Base-by-base conservation (phyloP, 78 protist genomes). In the Dictyostelium capitatum region DNA sequence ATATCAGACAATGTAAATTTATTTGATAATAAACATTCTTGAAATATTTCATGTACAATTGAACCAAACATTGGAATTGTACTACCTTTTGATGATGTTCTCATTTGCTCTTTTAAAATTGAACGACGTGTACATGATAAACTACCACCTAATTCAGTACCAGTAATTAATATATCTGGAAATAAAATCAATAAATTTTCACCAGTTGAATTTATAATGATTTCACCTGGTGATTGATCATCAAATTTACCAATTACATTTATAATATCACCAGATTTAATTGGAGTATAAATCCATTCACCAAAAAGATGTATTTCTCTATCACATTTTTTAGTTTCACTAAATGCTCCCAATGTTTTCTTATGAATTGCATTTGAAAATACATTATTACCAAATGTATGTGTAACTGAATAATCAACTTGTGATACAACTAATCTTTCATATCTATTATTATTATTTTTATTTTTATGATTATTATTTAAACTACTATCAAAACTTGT, bases 101-200 rank as follows among this genome's bases (percentile, higher is more conserved):
- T 54, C 14, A 87, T 8, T 47, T 87, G 93, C 0, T 87, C 84
- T 41, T 87, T 87, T 6, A 87, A 62, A 6, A 87, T 46, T 25
- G 93, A 41, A 43, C 93, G 67, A 12, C 93, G 8, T 30, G 93
- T 14, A 23, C 93, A 87, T 30, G 84, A 51, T 30, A 77, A 87
- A 65, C 93, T 78, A 19, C 84, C 67, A 77, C 93, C 84, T 47
- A 87, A 23, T 41, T 87, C 93, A 6, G 93, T 87, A 77, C 93
- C 93, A 3, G 93, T 87, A 51, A 87, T 87, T 0, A 87, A 41
- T 25, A 87, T 41, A 51, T 87, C 93, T 8, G 93, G 93, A 50
- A 64, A 79, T 65, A 87, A 50, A 62, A 87, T 30, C 25, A 87
- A 64, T n/a, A 87, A 64, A 23, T 87, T 87, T 10, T 77, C 14